Conservation (phyloP, 352 stramenopile genomes). For the Phytophthora syringae region DNA sequence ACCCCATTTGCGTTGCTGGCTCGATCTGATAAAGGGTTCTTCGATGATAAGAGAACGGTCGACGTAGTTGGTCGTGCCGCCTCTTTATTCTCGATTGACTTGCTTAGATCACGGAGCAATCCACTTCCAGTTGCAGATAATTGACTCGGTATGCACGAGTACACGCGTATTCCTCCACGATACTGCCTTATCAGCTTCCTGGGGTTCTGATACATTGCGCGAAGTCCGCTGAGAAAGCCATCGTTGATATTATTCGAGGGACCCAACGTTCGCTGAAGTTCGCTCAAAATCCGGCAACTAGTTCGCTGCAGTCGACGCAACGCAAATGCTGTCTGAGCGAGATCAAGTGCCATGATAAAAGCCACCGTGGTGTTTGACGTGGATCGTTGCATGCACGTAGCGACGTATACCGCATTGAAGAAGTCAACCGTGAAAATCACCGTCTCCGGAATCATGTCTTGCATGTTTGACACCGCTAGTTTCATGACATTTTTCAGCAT, state of each 20-base stretch:
- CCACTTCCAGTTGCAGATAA: background rate
- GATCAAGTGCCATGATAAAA: slow-evolving; percentile 5
- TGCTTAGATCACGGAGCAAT: background rate
- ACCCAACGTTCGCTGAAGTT: background rate
- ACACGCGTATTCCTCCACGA: background rate
- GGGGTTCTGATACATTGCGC: background rate
- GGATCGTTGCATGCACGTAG: slow-evolving; percentile 43
- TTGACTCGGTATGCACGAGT: background rate
- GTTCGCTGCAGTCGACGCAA: background rate
- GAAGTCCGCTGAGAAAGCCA: background rate
- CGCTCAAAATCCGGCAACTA: background rate
- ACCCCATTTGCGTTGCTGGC: background rate
- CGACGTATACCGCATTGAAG: slow-evolving; percentile 50
- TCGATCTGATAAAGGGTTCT: too few species aligned
- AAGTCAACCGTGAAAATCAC: slow-evolving; percentile 52
- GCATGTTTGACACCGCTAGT: slow-evolving; percentile 21
- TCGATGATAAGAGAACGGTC: background rate
- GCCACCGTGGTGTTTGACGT: slow-evolving; percentile 10
- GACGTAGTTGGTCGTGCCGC: background rate
- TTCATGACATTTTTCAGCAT: slow-evolving; percentile 34
- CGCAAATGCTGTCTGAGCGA: background rate
- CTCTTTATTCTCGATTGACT: background rate
- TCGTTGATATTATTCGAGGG: background rate
- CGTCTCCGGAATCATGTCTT: slow-evolving; percentile 43
- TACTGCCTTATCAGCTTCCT: background rate